phyloP scores from a whole-genome alignment of 441 rosid genomes.

The Macaranga tanarius region DNA sequence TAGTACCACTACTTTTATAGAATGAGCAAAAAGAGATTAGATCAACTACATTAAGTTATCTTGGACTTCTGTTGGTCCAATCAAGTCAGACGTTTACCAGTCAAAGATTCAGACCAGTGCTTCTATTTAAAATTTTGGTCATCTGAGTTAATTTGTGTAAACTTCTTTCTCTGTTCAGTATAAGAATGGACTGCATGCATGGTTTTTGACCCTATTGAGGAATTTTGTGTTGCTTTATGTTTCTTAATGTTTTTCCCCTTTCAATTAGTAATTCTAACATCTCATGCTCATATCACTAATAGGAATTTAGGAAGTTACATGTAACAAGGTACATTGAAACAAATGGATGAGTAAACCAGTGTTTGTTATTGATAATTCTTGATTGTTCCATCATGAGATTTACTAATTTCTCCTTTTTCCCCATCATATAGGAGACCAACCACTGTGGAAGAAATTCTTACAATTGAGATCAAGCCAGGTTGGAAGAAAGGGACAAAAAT shows the following conservation, averaged over 20 bases:
- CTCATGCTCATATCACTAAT: neutral
- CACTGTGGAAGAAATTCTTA: constrained; percentile 58
- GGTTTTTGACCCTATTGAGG: neutral
- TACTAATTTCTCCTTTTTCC: neutral
- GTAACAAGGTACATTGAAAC: neutral
- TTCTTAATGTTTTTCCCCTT: neutral
- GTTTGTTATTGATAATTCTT: neutral
- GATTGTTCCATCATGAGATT: constrained; percentile 6
- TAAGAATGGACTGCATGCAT: neutral
- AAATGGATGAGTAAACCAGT: neutral
- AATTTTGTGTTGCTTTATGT: neutral
- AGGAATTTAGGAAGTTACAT: neutral
- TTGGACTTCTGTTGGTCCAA: neutral
- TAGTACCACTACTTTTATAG: too few relatives aligned
- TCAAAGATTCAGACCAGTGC: neutral
- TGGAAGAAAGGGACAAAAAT: constrained; percentile 81
- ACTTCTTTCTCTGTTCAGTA: neutral
- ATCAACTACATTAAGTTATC: too few relatives aligned
- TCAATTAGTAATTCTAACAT: neutral
- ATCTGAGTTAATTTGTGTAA: neutral
- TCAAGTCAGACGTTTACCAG: neutral
- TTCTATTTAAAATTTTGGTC: neutral
- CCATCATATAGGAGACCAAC: constrained; percentile 46
- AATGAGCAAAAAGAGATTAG: too few relatives aligned
- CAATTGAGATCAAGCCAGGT: constrained; percentile 71